Conservation (phyloP, 306 rosid species). For the Castanea crenata region DNA sequence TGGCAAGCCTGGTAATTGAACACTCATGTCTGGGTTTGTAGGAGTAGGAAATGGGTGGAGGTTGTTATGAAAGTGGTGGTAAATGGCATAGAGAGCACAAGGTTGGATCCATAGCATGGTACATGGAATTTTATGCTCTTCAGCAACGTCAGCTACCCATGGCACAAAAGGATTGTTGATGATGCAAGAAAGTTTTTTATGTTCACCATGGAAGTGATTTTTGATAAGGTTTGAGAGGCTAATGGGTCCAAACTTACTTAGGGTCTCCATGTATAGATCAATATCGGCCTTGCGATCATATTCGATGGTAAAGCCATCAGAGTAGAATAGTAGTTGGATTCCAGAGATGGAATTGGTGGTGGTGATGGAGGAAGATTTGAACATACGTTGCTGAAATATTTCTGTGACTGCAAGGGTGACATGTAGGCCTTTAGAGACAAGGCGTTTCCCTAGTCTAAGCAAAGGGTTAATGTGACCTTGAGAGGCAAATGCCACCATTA, state of each 20-base stretch:
- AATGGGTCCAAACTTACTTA: conserved; percentile 31
- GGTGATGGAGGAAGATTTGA: neutral
- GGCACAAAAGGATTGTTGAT: conserved; percentile 52
- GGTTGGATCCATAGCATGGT: conserved; percentile 63
- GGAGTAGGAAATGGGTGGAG: conserved; percentile 29
- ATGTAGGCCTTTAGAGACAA: conserved; percentile 37
- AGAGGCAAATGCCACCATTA: conserved; percentile 45
- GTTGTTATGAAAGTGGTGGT: conserved; percentile 39
- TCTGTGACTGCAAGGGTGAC: conserved; percentile 58
- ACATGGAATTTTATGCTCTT: conserved; percentile 34
- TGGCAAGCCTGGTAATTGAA: conserved; percentile 42
- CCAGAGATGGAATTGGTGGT: conserved; percentile 25
- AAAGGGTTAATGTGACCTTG: conserved; percentile 58
- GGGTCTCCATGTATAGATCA: conserved; percentile 29
- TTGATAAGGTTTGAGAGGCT: conserved; percentile 34
- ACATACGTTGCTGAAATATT: conserved; percentile 37
- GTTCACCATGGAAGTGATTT: conserved; percentile 12
- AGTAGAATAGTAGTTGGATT: conserved; percentile 35
- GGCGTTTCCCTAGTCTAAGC: conserved; percentile 34
- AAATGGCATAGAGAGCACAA: conserved; percentile 42
- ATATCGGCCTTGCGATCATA: neutral
- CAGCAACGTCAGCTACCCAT: conserved; percentile 47
- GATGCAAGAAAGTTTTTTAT: conserved; percentile 35
- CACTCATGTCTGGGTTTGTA: conserved; percentile 9
- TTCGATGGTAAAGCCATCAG: conserved; percentile 22